Evolutionary conservation across 2,329 filamentous ascomycete species (phyloP).

Genomic region (Colletotrichum incanum): DNA sequence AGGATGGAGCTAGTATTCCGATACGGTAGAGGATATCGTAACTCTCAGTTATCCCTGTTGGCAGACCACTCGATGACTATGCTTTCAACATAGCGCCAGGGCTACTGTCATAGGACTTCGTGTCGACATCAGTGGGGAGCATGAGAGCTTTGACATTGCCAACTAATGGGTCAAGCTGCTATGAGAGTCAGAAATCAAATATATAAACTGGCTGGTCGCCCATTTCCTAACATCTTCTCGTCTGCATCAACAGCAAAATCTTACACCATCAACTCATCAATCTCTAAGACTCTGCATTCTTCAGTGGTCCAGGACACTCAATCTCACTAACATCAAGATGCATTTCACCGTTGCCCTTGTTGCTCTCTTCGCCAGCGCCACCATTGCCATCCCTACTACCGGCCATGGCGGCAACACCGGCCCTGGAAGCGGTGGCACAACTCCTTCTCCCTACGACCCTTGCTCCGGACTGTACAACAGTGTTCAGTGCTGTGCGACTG

Average conservation of each 20-base stretch:
- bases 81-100: neutral
- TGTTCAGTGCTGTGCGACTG: slow-evolving; percentile 73
- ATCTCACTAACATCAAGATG: slow-evolving; percentile 21
- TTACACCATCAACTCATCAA: neutral
- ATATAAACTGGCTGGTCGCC: neutral
- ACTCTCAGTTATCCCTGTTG: neutral
- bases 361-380: slow-evolving; percentile 22
- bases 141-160: neutral
- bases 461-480: slow-evolving; percentile 61
- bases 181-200: neutral
- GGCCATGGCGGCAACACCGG: neutral
- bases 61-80: neutral
- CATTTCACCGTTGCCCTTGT: slow-evolving; percentile 20
- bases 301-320: too few species aligned
- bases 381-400: slow-evolving; percentile 19
- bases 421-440: neutral
- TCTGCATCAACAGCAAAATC: slow-evolving; percentile 1
- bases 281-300: neutral
- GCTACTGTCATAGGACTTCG: neutral
- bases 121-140: neutral
- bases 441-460: slow-evolving; percentile 51
- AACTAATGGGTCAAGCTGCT: accelerated
- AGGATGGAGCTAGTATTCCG: neutral
- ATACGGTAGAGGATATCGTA: neutral
- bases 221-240: neutral